A percentile compares a stretch with the other conserved stretches of the same genome.
Conservation (phyloP, 768 basidiomycete genomes). For the Pleurotus tuoliensis region DNA sequence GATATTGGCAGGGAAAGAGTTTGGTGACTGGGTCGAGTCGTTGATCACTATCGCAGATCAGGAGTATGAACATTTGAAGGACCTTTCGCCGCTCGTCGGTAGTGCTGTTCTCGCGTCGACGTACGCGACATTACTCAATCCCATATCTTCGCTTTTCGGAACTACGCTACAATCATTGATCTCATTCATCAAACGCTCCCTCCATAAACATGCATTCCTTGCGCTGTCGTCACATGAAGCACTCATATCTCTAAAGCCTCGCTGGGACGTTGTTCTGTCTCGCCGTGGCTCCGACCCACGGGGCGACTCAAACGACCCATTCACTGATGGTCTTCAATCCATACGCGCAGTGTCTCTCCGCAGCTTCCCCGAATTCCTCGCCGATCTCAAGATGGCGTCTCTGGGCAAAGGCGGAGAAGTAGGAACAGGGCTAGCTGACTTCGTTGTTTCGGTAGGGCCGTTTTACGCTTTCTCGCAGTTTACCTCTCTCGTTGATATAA, state of each 20-base stretch:
- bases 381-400: conserved; percentile 68
- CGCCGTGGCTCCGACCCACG: conserved; percentile 39
- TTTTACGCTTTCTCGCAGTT: not conserved
- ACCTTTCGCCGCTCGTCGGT: conserved; percentile 58
- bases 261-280: conserved; percentile 65
- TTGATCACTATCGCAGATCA: conserved; percentile 67
- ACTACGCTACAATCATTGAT: conserved; percentile 61
- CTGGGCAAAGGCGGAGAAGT: conserved; percentile 54
- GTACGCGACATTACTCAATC: conserved; percentile 57
- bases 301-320: conserved; percentile 54
- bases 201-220: conserved; percentile 80
- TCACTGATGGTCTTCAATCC: conserved; percentile 64
- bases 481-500: not conserved
- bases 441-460: conserved; percentile 45
- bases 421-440: conserved; percentile 62
- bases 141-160: conserved; percentile 63
- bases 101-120: conserved; percentile 50
- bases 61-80: conserved; percentile 62
- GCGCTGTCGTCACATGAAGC: conserved; percentile 67
- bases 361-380: conserved; percentile 82
- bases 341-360: conserved; percentile 69
- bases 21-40: conserved; percentile 66
- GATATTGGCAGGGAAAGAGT: conserved; percentile 62
- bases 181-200: conserved; percentile 65
- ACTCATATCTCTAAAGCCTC: conserved; percentile 49